Percentiles rank a stretch among this genome's conserved stretches.
Conservation (phyloP, 768 basidiomycete species). For the Hemileccinum impolitum region DNA sequence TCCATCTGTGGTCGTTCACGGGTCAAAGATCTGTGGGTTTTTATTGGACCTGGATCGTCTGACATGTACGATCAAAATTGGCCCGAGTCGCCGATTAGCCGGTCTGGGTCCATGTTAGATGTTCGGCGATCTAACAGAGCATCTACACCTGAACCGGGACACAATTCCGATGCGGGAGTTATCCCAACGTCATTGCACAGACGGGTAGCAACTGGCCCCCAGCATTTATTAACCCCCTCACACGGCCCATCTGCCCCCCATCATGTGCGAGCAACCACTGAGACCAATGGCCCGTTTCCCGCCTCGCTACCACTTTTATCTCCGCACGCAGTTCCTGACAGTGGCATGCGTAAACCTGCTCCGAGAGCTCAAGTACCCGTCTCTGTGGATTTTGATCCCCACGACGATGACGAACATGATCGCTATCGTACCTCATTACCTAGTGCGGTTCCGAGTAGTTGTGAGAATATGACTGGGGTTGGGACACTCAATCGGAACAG, state of each 20-base stretch:
- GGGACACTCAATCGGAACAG: conserved; percentile 38
- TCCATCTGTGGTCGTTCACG: conserved; percentile 70
- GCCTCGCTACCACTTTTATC: conserved; percentile 9
- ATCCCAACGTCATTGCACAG: conserved; percentile 30
- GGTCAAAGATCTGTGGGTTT: conserved; percentile 77
- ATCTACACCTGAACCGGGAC: conserved; percentile 30
- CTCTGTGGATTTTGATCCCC: conserved; percentile 46
- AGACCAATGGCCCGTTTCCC: conserved; percentile 22
- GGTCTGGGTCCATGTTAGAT: conserved; percentile 35
- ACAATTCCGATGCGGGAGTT: conserved; percentile 20
- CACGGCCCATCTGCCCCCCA: conserved; percentile 17
- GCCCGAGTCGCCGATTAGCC: conserved; percentile 35
- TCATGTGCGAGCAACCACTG: conserved; percentile 37
- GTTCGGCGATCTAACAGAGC: conserved; percentile 33
- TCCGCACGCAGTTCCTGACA: conserved; percentile 30
- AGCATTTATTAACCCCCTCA: conserved; percentile 20
- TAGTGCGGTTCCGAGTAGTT: conserved; percentile 49
- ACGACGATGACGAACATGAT: conserved; percentile 31
- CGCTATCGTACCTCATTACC: conserved; percentile 45
- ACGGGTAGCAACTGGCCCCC: conserved; percentile 30
- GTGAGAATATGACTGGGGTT: conserved; percentile 66
- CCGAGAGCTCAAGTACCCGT: conserved; percentile 62
- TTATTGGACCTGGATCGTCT: conserved; percentile 50
- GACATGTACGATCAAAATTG: conserved; percentile 30
- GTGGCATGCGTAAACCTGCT: conserved; percentile 56